Conservation (phyloP, 208 protist genomes). For the Trypanosoma avium region DNA sequence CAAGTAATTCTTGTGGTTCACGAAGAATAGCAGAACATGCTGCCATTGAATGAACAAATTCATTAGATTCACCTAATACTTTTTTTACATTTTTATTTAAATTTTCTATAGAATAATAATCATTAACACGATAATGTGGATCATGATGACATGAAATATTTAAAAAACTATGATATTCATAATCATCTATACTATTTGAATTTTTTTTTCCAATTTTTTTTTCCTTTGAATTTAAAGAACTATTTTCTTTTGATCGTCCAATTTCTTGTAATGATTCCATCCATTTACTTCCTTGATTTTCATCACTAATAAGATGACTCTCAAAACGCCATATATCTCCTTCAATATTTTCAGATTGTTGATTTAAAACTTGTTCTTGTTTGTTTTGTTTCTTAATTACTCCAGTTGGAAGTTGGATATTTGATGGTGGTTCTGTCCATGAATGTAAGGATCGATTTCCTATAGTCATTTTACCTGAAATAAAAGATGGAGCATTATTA, state of each 20-base stretch:
- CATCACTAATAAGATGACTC: neutral
- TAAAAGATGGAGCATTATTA: neutral
- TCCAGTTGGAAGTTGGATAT: slow-evolving; percentile 16
- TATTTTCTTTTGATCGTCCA: neutral
- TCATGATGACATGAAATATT: neutral
- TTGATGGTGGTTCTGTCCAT: slow-evolving; percentile 7
- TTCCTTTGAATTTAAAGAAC: too few relatives aligned
- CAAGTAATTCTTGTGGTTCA: slow-evolving; percentile 18
- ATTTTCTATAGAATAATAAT: too few relatives aligned
- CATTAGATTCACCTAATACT: neutral
- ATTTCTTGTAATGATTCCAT: slow-evolving; percentile 24
- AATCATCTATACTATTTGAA: slow-evolving; percentile 9
- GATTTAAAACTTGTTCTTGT: neutral
- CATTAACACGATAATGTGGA: too few relatives aligned
- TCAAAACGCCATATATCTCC: slow-evolving; percentile 14
- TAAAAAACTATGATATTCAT: slow-evolving; percentile 20
- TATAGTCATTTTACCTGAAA: neutral
- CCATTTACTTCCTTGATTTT: neutral
- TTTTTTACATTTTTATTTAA: neutral
- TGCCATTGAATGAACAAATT: slow-evolving; percentile 11
- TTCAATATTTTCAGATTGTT: too few relatives aligned
- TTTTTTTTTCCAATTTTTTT: neutral
- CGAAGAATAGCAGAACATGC: slow-evolving; percentile 26
- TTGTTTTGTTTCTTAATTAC: neutral
- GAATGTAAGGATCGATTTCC: neutral